phyloP scores from a whole-genome alignment of 2,329 filamentous ascomycete genomes.

The Xylariaceae sp. region DNA sequence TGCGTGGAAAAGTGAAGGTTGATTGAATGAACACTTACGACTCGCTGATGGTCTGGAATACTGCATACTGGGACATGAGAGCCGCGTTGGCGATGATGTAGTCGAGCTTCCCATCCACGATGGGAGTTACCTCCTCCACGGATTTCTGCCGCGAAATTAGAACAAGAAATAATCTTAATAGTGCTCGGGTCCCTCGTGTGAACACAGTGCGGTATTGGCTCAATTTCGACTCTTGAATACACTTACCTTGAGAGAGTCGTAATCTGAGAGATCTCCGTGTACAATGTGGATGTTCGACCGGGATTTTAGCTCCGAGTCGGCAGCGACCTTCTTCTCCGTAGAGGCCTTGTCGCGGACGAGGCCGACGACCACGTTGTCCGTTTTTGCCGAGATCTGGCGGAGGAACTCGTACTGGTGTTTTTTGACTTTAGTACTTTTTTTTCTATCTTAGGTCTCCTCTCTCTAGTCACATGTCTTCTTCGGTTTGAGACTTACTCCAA shows the following conservation, averaged over 20 bases:
- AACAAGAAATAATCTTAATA: too few species aligned
- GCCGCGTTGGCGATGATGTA: conserved; percentile 49
- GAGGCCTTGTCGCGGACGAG: conserved; percentile 41
- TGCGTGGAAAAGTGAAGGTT: too few species aligned
- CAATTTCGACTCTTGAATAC: too few species aligned
- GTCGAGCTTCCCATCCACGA: conserved; percentile 39
- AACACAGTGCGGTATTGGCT: too few species aligned
- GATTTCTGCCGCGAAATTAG: conserved; percentile 16
- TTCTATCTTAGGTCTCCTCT: too few species aligned
- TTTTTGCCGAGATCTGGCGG: conserved; percentile 37
- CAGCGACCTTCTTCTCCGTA: conserved; percentile 38
- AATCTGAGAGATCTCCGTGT: conserved; percentile 39
- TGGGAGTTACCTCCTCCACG: conserved; percentile 21
- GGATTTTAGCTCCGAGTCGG: conserved; percentile 23
- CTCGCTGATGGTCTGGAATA: conserved; percentile 31
- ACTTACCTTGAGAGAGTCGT: conserved; percentile 33
- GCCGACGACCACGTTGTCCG: conserved; percentile 40
- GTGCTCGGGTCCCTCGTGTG: too few species aligned
- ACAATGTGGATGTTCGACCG: conserved; percentile 42
- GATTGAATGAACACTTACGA: conserved; percentile 26
- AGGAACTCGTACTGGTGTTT: conserved; percentile 44
- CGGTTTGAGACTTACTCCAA: conserved; percentile 25
- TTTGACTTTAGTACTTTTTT: too few species aligned
- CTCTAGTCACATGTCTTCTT: too few species aligned
- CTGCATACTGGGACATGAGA: conserved; percentile 27